Percentiles rank a stretch among this genome's conserved stretches.
phyloP scores from a whole-genome alignment of 106 monocot genomes.

The Ottelia alismoides region DNA sequence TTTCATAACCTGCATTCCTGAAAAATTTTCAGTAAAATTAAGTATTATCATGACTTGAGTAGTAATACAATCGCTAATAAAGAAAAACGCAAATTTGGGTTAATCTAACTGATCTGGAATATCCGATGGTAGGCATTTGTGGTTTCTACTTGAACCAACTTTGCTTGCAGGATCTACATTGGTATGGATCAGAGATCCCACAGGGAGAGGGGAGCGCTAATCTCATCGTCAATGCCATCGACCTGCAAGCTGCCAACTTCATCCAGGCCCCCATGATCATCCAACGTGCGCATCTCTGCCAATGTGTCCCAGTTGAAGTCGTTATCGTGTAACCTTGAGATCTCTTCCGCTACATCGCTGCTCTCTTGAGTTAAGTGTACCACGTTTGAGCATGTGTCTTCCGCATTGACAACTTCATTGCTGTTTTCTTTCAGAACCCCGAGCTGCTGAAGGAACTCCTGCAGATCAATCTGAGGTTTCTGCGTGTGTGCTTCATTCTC shows the following conservation, averaged over 20 bases:
- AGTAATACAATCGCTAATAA: too few relatives aligned
- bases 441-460: conserved; percentile 83
- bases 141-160: too few relatives aligned
- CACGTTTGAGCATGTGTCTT: background rate
- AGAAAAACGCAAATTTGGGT: too few relatives aligned
- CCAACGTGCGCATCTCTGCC: conserved; percentile 40
- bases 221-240: conserved; percentile 28
- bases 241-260: conserved; percentile 9
- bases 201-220: conserved; percentile 28
- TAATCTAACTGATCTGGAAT: too few relatives aligned
- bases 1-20: too few relatives aligned
- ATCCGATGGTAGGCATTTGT: too few relatives aligned
- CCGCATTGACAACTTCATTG: background rate
- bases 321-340: conserved; percentile 11
- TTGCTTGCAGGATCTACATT: too few relatives aligned
- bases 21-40: too few relatives aligned
- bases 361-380: conserved; percentile 2
- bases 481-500: background rate
- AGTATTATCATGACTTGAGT: too few relatives aligned
- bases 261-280: conserved; percentile 8
- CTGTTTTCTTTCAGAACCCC: conserved; percentile 61
- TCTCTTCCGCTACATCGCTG: background rate
- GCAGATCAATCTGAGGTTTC: conserved; percentile 82
- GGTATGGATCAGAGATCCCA: conserved; percentile 33
- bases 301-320: conserved; percentile 61